Conservation (phyloP, 1,284 basidiomycete species). For the Exobasidium cylindrosporum region DNA sequence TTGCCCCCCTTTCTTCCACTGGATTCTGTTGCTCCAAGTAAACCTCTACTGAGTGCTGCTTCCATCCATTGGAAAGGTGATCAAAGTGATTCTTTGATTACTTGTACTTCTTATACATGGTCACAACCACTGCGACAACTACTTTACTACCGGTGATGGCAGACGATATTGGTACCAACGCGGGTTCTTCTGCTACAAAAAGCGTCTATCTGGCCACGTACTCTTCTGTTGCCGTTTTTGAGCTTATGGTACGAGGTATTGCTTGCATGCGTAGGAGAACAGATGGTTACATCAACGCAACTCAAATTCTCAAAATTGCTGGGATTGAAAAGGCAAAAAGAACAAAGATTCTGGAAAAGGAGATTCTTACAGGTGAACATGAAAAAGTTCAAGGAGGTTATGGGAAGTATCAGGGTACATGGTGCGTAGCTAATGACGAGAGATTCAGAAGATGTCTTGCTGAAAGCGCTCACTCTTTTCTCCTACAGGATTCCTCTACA, state of each 20-base stretch:
- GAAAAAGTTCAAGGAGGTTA: constrained; percentile 99
- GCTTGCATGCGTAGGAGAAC: constrained; percentile 94
- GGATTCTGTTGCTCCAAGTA: too few species aligned
- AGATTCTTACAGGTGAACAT: constrained; percentile 90
- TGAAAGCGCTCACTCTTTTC: constrained; percentile 8
- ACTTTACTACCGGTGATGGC: background rate
- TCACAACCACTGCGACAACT: background rate
- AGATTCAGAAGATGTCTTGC: background rate
- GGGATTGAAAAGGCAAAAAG: constrained; percentile 94
- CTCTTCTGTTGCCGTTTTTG: constrained; percentile 58
- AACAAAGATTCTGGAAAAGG: constrained; percentile 97
- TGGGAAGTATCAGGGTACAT: constrained; percentile 98
- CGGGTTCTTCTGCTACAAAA: background rate
- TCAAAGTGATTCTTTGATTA: too few species aligned
- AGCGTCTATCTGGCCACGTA: constrained; percentile 54
- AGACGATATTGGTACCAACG: background rate
- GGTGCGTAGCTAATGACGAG: constrained; percentile 60
- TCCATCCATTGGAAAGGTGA: too few species aligned
- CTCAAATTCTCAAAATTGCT: constrained; percentile 97
- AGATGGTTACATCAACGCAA: constrained; percentile 91
- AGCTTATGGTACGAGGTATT: constrained; percentile 76
- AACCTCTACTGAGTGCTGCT: too few species aligned
- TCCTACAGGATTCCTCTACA: constrained; percentile 36
- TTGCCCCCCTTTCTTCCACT: too few species aligned
- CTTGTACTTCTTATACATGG: too few species aligned